A percentile compares a stretch with the other conserved stretches of the same genome.
These are phyloP conservation scores for Lanmaoa pseudosensibilis DNA, from an alignment of 768 basidiomycete genomes.

Conservation along the genomic window DNA sequence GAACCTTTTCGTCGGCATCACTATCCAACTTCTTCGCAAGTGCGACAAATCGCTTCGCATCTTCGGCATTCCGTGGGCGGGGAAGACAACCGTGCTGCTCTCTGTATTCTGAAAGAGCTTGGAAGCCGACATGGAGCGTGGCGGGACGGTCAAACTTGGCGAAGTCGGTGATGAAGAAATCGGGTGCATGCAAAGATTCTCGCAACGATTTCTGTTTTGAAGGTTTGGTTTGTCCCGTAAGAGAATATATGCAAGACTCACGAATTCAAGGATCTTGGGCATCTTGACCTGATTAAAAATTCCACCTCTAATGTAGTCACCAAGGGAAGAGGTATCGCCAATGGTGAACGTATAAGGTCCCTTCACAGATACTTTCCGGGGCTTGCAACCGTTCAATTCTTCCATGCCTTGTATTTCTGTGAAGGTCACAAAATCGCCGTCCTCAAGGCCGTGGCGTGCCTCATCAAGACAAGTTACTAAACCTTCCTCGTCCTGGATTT, in stretches of 20 bases:
- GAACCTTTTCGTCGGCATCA: conserved; percentile 76
- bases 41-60: conserved; percentile 69
- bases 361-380: conserved; percentile 89
- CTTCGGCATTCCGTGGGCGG: conserved; percentile 76
- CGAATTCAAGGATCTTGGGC: conserved; percentile 95
- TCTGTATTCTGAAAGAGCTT: conserved; percentile 81
- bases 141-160: conserved; percentile 94
- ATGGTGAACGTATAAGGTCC: conserved; percentile 98
- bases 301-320: conserved; percentile 82
- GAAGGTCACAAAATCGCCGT: conserved; percentile 97
- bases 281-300: conserved; percentile 99
- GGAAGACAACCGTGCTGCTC: conserved; percentile 69
- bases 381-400: conserved; percentile 87
- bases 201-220: conserved; percentile 80
- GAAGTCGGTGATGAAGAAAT: conserved; percentile 93
- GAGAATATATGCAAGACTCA: conserved; percentile 42
- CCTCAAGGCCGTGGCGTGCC: conserved; percentile 96
- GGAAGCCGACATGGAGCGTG: conserved; percentile 91
- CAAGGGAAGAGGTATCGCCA: conserved; percentile 80
- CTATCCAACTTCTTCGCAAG: conserved; percentile 77
- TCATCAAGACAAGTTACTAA: conserved; percentile 96
- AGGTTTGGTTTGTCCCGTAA: conserved; percentile 1
- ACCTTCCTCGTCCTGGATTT: conserved; percentile 73
- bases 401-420: conserved; percentile 94
- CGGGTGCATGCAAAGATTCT: conserved; percentile 79